phyloP scores from a whole-genome alignment of 768 basidiomycete genomes.

The Termitomyces sp. region DNA sequence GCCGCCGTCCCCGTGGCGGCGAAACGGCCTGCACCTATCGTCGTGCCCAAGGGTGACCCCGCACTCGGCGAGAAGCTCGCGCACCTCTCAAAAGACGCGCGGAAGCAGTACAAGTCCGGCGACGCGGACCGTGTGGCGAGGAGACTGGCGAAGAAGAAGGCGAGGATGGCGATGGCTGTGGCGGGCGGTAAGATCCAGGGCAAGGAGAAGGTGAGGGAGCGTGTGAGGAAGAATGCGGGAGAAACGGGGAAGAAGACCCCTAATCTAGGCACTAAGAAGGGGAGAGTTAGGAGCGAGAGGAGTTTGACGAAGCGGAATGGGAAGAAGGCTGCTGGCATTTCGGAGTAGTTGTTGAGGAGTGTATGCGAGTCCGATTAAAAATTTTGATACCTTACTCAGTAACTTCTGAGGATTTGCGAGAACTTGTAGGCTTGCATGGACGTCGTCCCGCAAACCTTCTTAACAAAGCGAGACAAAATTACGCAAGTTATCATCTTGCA shows the following conservation, averaged over 20 bases:
- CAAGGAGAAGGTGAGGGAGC: slow-evolving; percentile 42
- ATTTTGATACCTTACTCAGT: too few species aligned
- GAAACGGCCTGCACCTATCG: slow-evolving; percentile 15
- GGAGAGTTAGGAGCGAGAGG: slow-evolving; percentile 49
- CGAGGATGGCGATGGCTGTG: slow-evolving; percentile 51
- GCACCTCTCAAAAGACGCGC: slow-evolving; percentile 76
- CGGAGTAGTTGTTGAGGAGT: neutral
- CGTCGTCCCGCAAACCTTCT: too few species aligned
- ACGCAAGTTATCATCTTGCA: too few species aligned
- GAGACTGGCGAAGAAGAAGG: slow-evolving; percentile 87
- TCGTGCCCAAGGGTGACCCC: slow-evolving; percentile 77
- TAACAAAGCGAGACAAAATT: too few species aligned
- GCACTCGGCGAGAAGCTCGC: slow-evolving; percentile 72
- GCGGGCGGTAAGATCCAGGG: slow-evolving; percentile 24
- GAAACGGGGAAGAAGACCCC: slow-evolving; percentile 26
- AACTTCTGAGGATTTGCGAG: too few species aligned
- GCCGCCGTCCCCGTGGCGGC: slow-evolving; percentile 6
- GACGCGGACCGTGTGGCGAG: slow-evolving; percentile 81
- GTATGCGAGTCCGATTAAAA: too few species aligned
- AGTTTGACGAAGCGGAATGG: slow-evolving; percentile 47
- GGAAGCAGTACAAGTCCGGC: slow-evolving; percentile 75
- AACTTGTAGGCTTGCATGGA: too few species aligned
- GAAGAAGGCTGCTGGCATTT: slow-evolving; percentile 40
- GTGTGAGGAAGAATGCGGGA: slow-evolving; percentile 34
- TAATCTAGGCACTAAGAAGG: slow-evolving; percentile 33